Percentiles rank a stretch among this genome's conserved stretches.
Conservation (phyloP, 2,329 filamentous ascomycete genomes). For the Neurospora sp. region DNA sequence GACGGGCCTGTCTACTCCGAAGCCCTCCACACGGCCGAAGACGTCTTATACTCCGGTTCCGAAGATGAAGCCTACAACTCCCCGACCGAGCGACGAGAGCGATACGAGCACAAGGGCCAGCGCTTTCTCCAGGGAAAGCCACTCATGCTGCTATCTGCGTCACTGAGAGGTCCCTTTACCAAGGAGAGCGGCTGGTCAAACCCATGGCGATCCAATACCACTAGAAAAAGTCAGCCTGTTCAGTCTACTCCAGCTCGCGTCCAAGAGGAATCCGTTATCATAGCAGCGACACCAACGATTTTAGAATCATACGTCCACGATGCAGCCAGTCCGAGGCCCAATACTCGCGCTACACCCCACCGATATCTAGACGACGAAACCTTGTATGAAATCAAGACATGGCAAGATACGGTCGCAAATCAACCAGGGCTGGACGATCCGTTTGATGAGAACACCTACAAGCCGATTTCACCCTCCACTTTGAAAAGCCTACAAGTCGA, state of each 20-base stretch:
- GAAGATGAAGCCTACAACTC: conserved; percentile 45
- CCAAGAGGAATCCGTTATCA: neutral
- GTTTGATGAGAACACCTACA: neutral
- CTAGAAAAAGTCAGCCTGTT: neutral
- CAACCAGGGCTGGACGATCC: neutral
- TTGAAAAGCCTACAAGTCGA: neutral
- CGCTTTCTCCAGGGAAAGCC: conserved; percentile 46
- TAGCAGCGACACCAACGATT: neutral
- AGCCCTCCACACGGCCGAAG: conserved; percentile 26
- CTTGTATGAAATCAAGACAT: conserved; percentile 5
- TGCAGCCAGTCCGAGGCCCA: neutral
- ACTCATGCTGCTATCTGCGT: conserved; percentile 49
- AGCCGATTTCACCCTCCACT: conserved; percentile 1
- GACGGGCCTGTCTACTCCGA: conserved; percentile 39
- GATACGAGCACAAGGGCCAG: conserved; percentile 49
- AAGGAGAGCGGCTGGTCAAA: conserved; percentile 38
- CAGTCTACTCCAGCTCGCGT: neutral
- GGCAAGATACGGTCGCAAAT: conserved; percentile 7
- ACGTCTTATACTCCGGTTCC: conserved; percentile 44
- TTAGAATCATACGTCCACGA: neutral
- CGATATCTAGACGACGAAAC: conserved; percentile 8
- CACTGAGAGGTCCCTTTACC: conserved; percentile 52
- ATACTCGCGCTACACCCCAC: neutral
- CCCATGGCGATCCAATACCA: conserved; percentile 34
- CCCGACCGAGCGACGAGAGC: conserved; percentile 34